phyloP scores from a whole-genome alignment of 192 early-diverging fungal genomes.

The Rhizoclosmatium sp. region DNA sequence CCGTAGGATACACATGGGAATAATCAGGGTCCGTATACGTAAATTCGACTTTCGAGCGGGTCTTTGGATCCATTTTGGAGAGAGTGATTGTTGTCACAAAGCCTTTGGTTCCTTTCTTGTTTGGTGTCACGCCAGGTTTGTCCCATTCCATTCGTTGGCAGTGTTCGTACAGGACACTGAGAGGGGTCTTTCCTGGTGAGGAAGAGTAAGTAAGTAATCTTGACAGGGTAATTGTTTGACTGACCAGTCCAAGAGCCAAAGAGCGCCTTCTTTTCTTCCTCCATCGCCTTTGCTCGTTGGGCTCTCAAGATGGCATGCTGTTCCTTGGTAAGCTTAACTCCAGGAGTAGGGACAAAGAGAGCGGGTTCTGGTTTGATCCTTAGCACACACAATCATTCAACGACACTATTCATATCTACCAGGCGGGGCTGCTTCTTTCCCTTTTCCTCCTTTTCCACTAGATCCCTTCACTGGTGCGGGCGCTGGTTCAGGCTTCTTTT shows the following conservation, averaged over 20 bases:
- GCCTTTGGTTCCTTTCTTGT: constrained; percentile 34
- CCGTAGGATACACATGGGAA: constrained; percentile 43
- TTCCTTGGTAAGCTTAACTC: constrained; percentile 24
- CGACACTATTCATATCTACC: too few relatives aligned
- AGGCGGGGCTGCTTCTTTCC: too few relatives aligned
- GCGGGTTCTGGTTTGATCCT: not conserved
- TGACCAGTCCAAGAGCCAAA: constrained; percentile 6
- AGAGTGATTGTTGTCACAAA: constrained; percentile 54
- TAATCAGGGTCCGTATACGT: constrained; percentile 35
- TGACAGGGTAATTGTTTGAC: not conserved
- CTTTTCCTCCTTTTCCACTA: too few relatives aligned
- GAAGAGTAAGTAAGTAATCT: not conserved
- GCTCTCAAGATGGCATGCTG: constrained; percentile 21
- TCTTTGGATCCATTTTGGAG: constrained; percentile 66
- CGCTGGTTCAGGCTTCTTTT: too few relatives aligned
- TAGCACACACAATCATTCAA: too few relatives aligned
- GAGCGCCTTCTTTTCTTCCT: constrained; percentile 28
- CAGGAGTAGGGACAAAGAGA: constrained; percentile 29
- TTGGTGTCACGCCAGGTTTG: constrained; percentile 65
- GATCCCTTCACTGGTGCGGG: too few relatives aligned
- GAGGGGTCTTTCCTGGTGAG: constrained; percentile 79
- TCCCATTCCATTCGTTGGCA: constrained; percentile 80
- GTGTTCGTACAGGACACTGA: constrained; percentile 79
- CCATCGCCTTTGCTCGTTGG: constrained; percentile 29
- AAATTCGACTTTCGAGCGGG: constrained; percentile 58